Evolutionary conservation across 805 yeast genomes (phyloP).

Genomic region (Teunomyces aglyptinius): DNA sequence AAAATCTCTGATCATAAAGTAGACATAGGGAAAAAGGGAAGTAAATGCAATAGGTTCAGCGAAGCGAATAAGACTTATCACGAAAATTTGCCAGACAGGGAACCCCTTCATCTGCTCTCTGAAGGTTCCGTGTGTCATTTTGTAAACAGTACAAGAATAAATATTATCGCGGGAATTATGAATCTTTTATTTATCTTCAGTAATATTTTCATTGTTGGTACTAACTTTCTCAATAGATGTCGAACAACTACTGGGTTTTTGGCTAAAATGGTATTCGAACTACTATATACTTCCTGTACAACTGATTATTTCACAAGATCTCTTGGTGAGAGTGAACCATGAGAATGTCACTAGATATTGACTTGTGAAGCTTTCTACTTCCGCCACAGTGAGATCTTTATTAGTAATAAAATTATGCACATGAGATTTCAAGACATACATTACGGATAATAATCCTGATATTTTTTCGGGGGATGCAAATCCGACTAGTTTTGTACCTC

Average conservation of each 20-base stretch:
- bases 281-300: too few species aligned
- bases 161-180: background rate
- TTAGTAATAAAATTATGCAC: background rate
- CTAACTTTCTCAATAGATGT: too few species aligned
- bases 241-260: too few species aligned
- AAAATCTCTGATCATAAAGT: conserved; percentile 61
- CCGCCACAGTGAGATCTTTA: background rate
- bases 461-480: background rate
- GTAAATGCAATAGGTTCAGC: conserved; percentile 66
- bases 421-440: too few species aligned
- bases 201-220: background rate
- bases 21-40: conserved; percentile 61
- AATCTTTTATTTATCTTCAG: background rate
- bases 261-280: too few species aligned
- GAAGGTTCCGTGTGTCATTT: conserved; percentile 14
- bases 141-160: background rate
- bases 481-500: too few species aligned
- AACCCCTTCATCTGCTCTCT: conserved; percentile 54
- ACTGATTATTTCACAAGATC: too few species aligned
- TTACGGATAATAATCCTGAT: background rate
- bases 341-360: too few species aligned
- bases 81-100: conserved; percentile 50
- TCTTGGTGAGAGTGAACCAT: too few species aligned
- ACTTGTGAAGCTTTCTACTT: background rate
- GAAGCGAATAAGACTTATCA: conserved; percentile 45